Conservation (phyloP, 345 rosid species). For the Clausena lansium region DNA sequence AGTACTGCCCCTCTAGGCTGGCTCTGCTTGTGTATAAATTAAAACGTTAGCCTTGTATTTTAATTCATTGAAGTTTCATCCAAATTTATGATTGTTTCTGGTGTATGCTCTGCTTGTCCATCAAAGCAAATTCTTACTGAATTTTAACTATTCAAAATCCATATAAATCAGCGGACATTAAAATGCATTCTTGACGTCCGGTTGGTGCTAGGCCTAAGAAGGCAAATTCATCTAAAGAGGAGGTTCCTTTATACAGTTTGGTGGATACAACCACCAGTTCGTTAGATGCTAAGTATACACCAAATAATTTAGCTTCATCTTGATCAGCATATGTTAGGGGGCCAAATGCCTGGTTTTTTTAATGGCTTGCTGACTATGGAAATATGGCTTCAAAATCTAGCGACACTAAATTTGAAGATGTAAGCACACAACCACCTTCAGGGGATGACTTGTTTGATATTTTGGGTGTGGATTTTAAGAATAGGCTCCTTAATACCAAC, state of each 20-base stretch:
- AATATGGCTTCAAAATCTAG: constrained; percentile 18
- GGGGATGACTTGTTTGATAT: constrained; percentile 82
- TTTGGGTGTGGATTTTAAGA: constrained; percentile 74
- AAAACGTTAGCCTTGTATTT: too few species aligned
- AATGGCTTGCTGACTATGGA: constrained; percentile 26
- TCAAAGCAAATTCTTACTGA: too few species aligned
- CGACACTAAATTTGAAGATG: constrained; percentile 30
- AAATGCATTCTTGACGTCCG: constrained; percentile 7
- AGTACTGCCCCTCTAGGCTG: too few species aligned
- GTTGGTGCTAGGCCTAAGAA: constrained; percentile 17
- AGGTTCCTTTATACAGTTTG: constrained; percentile 19
- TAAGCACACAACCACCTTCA: constrained; percentile 35
- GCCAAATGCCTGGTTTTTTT: constrained; percentile 16
- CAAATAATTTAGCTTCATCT: constrained; percentile 20
- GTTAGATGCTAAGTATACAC: constrained; percentile 18
- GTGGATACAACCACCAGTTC: constrained; percentile 17
- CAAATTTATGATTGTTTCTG: too few species aligned
- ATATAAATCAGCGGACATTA: constrained; percentile 13
- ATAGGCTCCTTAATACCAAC: constrained; percentile 39
- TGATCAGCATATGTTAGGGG: constrained; percentile 22
- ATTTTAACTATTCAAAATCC: constrained; percentile 20
- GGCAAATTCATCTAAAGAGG: constrained; percentile 24
- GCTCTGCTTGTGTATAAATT: too few species aligned
- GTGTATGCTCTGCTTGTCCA: too few species aligned
- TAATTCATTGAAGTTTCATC: too few species aligned